phyloP scores from a whole-genome alignment of 768 basidiomycete genomes.

The Kwoniella bestiolae region DNA sequence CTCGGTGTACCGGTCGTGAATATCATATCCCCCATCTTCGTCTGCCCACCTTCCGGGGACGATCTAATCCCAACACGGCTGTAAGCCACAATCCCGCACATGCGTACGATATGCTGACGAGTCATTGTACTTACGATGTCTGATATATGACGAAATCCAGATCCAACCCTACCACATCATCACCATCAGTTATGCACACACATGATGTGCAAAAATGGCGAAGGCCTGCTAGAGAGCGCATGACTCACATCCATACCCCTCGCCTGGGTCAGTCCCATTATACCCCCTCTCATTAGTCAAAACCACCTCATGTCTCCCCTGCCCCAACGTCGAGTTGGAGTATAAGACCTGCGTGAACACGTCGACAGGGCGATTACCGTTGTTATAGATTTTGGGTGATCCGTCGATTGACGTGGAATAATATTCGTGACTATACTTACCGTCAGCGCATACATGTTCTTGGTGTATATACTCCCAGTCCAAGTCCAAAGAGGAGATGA shows the following conservation, averaged over 20 bases:
- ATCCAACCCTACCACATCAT: neutral
- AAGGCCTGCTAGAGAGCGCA: neutral
- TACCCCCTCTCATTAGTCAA: constrained; percentile 3
- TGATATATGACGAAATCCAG: constrained; percentile 5
- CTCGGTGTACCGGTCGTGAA: no score
- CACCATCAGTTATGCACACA: neutral
- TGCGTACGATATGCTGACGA: neutral
- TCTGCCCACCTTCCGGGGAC: no score
- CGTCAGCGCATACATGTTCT: no score
- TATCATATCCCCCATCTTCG: no score
- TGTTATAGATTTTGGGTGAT: neutral
- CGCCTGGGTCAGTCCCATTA: neutral
- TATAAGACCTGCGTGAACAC: neutral
- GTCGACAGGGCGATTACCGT: neutral
- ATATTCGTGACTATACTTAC: neutral
- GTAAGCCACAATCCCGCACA: no score
- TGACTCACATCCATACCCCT: neutral
- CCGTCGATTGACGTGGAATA: neutral
- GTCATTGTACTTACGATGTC: neutral
- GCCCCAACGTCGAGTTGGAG: neutral
- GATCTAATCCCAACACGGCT: no score
- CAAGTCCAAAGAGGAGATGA: neutral
- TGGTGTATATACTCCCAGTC: no score
- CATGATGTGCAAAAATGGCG: neutral
- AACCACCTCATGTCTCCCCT: neutral